Percentiles rank a stretch among this genome's conserved stretches.
phyloP scores from a whole-genome alignment of 352 stramenopile genomes.

The Globisporangium cylindrosporum region DNA sequence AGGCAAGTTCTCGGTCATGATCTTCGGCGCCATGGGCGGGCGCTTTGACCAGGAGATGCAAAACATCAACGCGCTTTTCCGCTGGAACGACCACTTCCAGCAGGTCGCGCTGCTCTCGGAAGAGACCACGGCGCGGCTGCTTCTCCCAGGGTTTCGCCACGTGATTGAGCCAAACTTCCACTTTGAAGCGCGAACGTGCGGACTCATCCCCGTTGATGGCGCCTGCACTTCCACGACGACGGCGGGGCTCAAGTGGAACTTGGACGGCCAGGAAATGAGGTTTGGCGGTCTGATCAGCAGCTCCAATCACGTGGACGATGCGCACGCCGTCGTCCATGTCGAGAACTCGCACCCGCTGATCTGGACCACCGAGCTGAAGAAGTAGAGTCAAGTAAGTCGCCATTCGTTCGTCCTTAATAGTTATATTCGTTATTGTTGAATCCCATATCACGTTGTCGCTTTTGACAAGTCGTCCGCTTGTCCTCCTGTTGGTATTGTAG shows the following conservation, averaged over 20 bases:
- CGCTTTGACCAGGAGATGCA: constrained; percentile 98
- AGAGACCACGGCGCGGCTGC: constrained; percentile 85
- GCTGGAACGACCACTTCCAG: constrained; percentile 80
- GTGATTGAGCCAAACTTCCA: constrained; percentile 80
- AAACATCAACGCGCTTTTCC: constrained; percentile 91
- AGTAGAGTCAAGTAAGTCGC: constrained; percentile 18
- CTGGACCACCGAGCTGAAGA: constrained; percentile 86
- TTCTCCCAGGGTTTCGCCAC: constrained; percentile 58
- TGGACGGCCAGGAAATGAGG: constrained; percentile 54
- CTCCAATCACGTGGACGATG: constrained; percentile 73
- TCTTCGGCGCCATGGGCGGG: constrained; percentile 94
- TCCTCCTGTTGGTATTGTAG: not conserved
- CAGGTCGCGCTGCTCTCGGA: constrained; percentile 88
- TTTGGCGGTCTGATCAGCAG: constrained; percentile 86
- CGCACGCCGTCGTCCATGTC: constrained; percentile 51
- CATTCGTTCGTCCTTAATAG: not conserved
- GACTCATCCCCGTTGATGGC: constrained; percentile 90
- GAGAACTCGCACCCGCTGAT: constrained; percentile 77
- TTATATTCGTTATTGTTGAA: not conserved
- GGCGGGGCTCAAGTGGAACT: constrained; percentile 89
- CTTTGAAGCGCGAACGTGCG: constrained; percentile 92
- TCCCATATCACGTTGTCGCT: not conserved
- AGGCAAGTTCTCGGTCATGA: constrained; percentile 68
- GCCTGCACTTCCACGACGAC: constrained; percentile 81
- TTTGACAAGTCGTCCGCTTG: not conserved